These are phyloP conservation scores for Lizanozyma gosingica DNA, from an alignment of 1,139 yeast species.

Conservation along the genomic window DNA sequence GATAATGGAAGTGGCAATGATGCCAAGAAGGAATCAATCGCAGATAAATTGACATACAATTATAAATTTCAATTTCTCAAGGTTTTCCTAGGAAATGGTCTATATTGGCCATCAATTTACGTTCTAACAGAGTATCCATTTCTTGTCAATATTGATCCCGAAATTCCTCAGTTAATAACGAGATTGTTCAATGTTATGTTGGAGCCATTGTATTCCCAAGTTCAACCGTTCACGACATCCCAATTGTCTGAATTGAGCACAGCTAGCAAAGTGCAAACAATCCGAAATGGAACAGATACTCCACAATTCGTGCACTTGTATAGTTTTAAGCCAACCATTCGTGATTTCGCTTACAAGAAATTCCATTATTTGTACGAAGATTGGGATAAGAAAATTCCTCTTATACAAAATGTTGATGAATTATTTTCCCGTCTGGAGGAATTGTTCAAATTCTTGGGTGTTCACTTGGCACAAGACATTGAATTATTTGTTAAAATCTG, in stretches of 20 bases:
- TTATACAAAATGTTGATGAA: slow-evolving; percentile 29
- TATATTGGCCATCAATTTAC: slow-evolving; percentile 54
- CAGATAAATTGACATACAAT: slow-evolving; percentile 14
- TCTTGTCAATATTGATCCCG: slow-evolving; percentile 48
- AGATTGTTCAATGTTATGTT: slow-evolving; percentile 44
- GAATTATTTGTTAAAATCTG: slow-evolving; percentile 50
- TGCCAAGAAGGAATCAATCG: slow-evolving; percentile 6
- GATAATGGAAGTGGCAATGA: slow-evolving; percentile 5
- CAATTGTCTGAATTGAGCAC: slow-evolving; percentile 16
- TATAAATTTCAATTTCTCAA: slow-evolving; percentile 35
- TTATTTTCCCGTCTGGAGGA: slow-evolving; percentile 40
- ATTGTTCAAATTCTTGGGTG: slow-evolving; percentile 48
- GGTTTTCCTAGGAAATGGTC: slow-evolving; percentile 51
- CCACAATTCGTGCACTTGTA: slow-evolving; percentile 11
- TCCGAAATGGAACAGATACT: slow-evolving; percentile 25
- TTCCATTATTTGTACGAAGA: slow-evolving; percentile 41
- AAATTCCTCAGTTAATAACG: slow-evolving; percentile 39
- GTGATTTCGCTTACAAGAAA: slow-evolving; percentile 20
- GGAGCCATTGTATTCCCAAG: slow-evolving; percentile 35
- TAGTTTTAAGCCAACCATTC: slow-evolving; percentile 25
- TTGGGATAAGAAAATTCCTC: slow-evolving; percentile 40
- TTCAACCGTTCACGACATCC: slow-evolving; percentile 11
- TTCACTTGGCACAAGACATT: slow-evolving; percentile 43
- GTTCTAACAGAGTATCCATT: slow-evolving; percentile 58
- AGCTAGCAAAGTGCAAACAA: slow-evolving; percentile 17